Conservation (phyloP, 305 asterid species). For the Plantago lanceolata region DNA sequence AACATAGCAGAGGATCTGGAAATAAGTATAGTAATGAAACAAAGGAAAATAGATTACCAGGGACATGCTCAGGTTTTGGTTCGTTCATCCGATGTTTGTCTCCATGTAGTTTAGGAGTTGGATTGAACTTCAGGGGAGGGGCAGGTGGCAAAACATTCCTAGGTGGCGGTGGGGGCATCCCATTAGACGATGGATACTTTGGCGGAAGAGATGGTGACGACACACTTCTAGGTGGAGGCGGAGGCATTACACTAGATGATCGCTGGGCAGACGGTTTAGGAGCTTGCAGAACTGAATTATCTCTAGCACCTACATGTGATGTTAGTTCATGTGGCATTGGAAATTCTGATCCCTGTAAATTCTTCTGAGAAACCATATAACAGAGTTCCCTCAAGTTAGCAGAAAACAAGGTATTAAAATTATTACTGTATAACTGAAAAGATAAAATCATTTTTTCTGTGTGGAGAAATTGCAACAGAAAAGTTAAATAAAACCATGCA, state of each 20-base stretch:
- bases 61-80: slow-evolving; percentile 44
- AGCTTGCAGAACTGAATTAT: slow-evolving; percentile 30
- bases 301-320: slow-evolving; percentile 59
- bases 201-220: slow-evolving; percentile 44
- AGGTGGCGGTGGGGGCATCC: slow-evolving; percentile 48
- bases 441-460: no score
- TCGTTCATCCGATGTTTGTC: slow-evolving; percentile 27
- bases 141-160: slow-evolving; percentile 32
- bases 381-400: slow-evolving; percentile 43
- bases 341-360: slow-evolving; percentile 66
- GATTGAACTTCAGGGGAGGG: slow-evolving; percentile 47
- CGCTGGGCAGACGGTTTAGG: slow-evolving; percentile 40
- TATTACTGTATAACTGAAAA: slow-evolving; percentile 16
- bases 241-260: slow-evolving; percentile 37
- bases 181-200: slow-evolving; percentile 44
- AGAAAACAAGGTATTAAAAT: slow-evolving; percentile 18
- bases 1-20: neutral
- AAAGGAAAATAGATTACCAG: slow-evolving; percentile 45
- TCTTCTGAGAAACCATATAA: slow-evolving; percentile 52
- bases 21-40: neutral
- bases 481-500: slow-evolving; percentile 22
- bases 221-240: slow-evolving; percentile 40
- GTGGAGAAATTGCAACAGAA: neutral
- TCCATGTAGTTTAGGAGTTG: slow-evolving; percentile 32
- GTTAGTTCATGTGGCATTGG: slow-evolving; percentile 64